Evolutionary conservation across 2,329 filamentous ascomycete species (phyloP), one percentile per base, ranked within the genome.

Genomic region (Colletotrichum sp.): DNA sequence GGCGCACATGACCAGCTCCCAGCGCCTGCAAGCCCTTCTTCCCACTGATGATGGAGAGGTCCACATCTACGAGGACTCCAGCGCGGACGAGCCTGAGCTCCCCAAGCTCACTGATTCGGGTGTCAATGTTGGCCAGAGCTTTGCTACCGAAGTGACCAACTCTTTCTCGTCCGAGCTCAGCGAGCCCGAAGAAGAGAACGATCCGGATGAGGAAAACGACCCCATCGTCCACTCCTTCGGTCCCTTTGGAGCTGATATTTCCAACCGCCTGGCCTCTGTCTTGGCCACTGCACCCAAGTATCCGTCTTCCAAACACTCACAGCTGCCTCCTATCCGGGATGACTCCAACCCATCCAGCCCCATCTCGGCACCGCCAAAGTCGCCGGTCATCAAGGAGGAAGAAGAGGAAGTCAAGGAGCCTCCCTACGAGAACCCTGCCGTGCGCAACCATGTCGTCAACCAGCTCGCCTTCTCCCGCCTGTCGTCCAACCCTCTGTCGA

Each of bases 381-480:
- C 62, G 28, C 63, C 63, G 15, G 28, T 69, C 64, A 34, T 55
- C 16, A 74, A 71, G 28, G 72, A 67, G 36, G 65, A 77, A 3
- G 66, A 77, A 28, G 68, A 77, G n/a, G 67, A 71, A 12, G 60
- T 69, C 39, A 62, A 68, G 24, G 72, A 77, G 63, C 68, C 82
- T 18, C 77, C 79, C 9, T 36, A 80, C 59, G 79, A 80, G 72
- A 80, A 81, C 70, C 84, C 86, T 24, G 78, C 83, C 34, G 83
- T 97, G 78, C 90, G 91, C 80, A 98, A 98, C 84, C 97, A 99
- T 83, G 93, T 98, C 77, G 91, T 97, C 83, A 99, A 99, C 85
- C 97, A 99, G 86, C 91, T 99, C 34, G 97, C 97, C 36, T 99
- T 95, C 85, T 98, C 97, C 3, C 95, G 96, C 32, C 90, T 99